phyloP scores from a whole-genome alignment of 179 eudicot species.

The Beta lomatogona region DNA sequence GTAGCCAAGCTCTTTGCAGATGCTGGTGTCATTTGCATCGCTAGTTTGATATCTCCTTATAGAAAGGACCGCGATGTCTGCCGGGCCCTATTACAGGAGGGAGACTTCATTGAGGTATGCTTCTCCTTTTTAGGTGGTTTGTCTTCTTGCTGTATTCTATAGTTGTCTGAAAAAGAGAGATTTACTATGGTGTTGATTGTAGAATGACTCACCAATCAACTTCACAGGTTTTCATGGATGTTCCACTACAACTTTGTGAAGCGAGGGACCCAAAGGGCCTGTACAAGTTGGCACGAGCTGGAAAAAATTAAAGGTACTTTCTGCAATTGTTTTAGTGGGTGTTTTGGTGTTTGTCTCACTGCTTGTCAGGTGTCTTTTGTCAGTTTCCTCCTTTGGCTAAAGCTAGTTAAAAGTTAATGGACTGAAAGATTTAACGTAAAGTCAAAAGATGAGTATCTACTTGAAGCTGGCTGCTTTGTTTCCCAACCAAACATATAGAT shows the following conservation, averaged over 20 bases:
- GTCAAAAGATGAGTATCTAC: not conserved
- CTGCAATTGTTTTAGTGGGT: constrained; percentile 16
- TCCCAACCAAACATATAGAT: too few species aligned
- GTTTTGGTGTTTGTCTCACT: constrained; percentile 3
- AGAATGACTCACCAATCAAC: constrained; percentile 6
- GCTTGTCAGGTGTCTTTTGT: not conserved
- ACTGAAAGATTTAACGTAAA: not conserved
- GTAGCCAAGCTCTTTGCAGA: constrained; percentile 95
- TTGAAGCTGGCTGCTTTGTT: not conserved
- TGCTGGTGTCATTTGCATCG: constrained; percentile 95
- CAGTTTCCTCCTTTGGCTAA: constrained; percentile 6
- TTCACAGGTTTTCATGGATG: constrained; percentile 86
- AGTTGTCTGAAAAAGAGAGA: not conserved
- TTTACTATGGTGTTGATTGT: not conserved
- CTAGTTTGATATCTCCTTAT: constrained; percentile 88
- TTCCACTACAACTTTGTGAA: constrained; percentile 84
- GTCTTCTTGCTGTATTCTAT: constrained; percentile 8
- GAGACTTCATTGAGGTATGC: constrained; percentile 88
- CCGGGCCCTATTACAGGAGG: constrained; percentile 71
- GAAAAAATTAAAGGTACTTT: constrained; percentile 78
- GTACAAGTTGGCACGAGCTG: constrained; percentile 92
- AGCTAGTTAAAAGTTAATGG: not conserved
- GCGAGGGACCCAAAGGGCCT: constrained; percentile 93
- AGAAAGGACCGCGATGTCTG: constrained; percentile 64
- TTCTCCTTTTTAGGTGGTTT: constrained; percentile 18